Evolutionary conservation across 2,329 filamentous ascomycete species (phyloP).

Genomic region (Beauveria asiatica): DNA sequence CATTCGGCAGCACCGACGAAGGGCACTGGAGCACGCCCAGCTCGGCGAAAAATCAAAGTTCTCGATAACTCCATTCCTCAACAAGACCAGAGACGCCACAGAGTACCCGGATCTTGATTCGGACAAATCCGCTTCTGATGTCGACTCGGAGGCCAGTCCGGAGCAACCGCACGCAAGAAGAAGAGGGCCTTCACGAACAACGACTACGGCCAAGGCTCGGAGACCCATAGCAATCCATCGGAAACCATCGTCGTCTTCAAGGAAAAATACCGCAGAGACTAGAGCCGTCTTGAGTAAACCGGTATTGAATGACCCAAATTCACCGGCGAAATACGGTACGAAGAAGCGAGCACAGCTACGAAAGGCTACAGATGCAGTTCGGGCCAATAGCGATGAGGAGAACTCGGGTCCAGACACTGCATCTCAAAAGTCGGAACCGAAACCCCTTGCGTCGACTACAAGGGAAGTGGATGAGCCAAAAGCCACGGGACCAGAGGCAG

Average conservation of each 20-base stretch:
- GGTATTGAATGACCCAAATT: background rate
- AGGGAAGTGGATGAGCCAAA: conserved; percentile 10
- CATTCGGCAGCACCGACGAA: conserved; percentile 45
- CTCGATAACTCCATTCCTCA: conserved; percentile 89
- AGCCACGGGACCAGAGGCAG: conserved; percentile 13
- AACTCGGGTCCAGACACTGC: background rate
- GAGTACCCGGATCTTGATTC: conserved; percentile 21
- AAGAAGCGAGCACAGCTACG: background rate
- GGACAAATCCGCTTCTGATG: background rate
- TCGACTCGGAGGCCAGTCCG: background rate
- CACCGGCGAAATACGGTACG: background rate
- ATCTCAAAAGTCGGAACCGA: background rate
- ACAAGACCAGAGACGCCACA: conserved; percentile 53
- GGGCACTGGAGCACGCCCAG: conserved; percentile 39
- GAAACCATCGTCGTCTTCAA: background rate
- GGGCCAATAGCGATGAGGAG: background rate
- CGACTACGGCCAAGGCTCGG: background rate
- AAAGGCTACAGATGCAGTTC: background rate
- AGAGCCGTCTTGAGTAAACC: background rate
- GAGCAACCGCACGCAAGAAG: background rate
- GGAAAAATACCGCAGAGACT: background rate
- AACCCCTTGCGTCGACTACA: background rate
- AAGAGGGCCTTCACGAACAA: background rate
- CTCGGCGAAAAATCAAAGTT: conserved; percentile 85
- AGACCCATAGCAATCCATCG: background rate